phyloP scores from a whole-genome alignment of 139 green algal genomes.

The Tetraselmis chui region DNA sequence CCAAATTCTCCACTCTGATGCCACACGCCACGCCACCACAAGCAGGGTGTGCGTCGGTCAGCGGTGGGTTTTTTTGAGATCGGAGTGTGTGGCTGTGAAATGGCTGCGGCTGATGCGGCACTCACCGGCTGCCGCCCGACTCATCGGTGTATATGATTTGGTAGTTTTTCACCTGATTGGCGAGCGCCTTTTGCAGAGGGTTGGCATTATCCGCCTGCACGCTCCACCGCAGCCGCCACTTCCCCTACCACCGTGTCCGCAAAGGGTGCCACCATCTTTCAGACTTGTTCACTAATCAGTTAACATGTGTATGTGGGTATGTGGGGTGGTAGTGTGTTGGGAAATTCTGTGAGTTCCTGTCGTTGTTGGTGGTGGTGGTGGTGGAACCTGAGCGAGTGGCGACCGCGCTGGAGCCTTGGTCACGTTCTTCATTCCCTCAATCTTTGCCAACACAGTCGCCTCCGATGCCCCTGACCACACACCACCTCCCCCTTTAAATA shows the following conservation, averaged over 20 bases:
- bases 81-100: too few relatives aligned
- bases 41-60: too few relatives aligned
- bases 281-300: too few relatives aligned
- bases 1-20: conserved; percentile 53
- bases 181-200: conserved; percentile 52
- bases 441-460: conserved; percentile 15
- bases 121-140: conserved; percentile 15
- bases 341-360: too few relatives aligned
- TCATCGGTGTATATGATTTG: conserved; percentile 49
- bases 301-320: too few relatives aligned
- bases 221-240: conserved; percentile 65
- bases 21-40: too few relatives aligned
- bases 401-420: conserved; percentile 29
- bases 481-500: background rate
- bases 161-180: conserved; percentile 31
- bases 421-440: background rate
- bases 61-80: too few relatives aligned
- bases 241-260: conserved; percentile 31
- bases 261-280: too few relatives aligned
- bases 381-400: conserved; percentile 11
- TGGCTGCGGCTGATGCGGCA: too few relatives aligned
- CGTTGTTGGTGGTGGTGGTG: too few relatives aligned
- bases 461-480: conserved; percentile 25
- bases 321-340: too few relatives aligned
- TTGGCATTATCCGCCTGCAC: conserved; percentile 52